Base-by-base conservation (phyloP, 345 rosid species). In the Salix exigua region DNA sequence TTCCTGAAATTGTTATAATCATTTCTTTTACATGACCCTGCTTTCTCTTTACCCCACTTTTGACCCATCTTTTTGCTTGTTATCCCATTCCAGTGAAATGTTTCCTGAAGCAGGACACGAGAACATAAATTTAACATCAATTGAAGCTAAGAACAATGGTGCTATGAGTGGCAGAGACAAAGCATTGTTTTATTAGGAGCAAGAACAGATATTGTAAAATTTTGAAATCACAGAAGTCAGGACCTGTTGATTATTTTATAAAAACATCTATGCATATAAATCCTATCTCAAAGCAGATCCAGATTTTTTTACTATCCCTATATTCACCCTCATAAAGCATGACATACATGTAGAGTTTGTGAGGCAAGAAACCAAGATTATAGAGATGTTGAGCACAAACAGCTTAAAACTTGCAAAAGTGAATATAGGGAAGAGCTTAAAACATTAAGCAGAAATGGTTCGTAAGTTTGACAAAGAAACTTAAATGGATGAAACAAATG, bases 1-100 rank as follows among this genome's bases (percentile, higher is more conserved):
- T 87, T 86, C 85, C 74, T 73, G 55, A 79, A 76, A 83, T 75
- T 83, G 78, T 68, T 81, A 78, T 81, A 50, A 46, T 70, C 80
- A 55, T 85, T 85, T 87, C 84, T 70, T 86, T 87, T 88, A 37
- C 78, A 72, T 51, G 82, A 83, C 61, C 86, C 79, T 63, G 79
- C 76, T 81, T 89, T 93, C 83, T 92, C 93, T 75, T 50, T 86
- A 51, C 97, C 97, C 98, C 99, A 94, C 78, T 92, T 94, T 82
- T 96, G 97, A 42, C 97, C 97, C 83, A 83, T 94, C 89, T 85
- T 96, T 86, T 96, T 96, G 83, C 92, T 91, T 80, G 88, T 92
- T 80, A 80, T 84, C 77, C 97, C 95, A 80, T 87, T 96, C 99
- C 98, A 94, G 63, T 82, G 84, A 80, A 87, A 87, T 13, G 75